Evolutionary conservation across 306 rosid genomes (phyloP).

Genomic region (Corylus americana): DNA sequence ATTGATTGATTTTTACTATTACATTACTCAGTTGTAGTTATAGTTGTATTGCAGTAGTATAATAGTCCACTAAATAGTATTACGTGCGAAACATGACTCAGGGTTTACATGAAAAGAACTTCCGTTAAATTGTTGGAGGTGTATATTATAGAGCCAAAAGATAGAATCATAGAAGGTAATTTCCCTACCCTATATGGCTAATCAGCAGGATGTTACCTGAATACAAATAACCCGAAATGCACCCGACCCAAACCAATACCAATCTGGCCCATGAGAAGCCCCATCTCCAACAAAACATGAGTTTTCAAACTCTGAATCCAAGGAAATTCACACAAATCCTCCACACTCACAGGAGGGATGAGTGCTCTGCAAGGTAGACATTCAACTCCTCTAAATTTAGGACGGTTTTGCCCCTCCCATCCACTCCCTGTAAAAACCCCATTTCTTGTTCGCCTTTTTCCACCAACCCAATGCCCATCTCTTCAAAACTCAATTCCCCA

Average conservation of each 20-base stretch:
- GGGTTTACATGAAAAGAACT: too few species aligned
- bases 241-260: not conserved
- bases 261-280: not conserved
- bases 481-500: constrained; percentile 27
- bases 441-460: constrained; percentile 21
- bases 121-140: too few species aligned
- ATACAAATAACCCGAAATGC: not conserved
- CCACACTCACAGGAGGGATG: constrained; percentile 29
- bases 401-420: constrained; percentile 48
- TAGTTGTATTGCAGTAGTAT: too few species aligned
- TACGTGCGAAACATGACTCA: too few species aligned
- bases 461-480: constrained; percentile 23
- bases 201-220: not conserved
- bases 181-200: too few species aligned
- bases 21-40: too few species aligned
- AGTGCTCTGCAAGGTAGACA: constrained; percentile 25
- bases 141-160: too few species aligned
- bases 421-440: constrained; percentile 14
- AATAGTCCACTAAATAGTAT: too few species aligned
- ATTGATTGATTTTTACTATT: too few species aligned
- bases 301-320: not conserved
- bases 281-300: not conserved
- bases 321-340: constrained; percentile 3
- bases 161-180: too few species aligned
- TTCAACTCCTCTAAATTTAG: constrained; percentile 30